Evolutionary conservation across 208 protist genomes (phyloP).

Genomic region (Trypanosoma rangeli): DNA sequence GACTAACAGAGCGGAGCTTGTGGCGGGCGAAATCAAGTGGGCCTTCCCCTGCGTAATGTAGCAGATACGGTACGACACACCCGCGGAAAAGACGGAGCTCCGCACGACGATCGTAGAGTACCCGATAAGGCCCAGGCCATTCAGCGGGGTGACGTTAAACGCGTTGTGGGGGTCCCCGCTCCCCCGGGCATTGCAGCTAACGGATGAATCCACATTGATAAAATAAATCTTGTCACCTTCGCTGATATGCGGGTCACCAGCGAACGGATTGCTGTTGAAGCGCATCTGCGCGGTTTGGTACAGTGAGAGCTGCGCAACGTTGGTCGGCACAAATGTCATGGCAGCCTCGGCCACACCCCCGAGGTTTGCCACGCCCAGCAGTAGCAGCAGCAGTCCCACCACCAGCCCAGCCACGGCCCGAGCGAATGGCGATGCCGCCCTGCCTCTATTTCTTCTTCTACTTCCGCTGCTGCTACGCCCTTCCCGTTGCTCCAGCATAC

Average conservation of each 20-base stretch:
- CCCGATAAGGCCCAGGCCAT: conserved; percentile 45
- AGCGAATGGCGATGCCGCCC: neutral
- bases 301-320: conserved; percentile 74
- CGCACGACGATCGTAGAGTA: conserved; percentile 32
- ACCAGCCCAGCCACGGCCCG: neutral
- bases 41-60: conserved; percentile 48
- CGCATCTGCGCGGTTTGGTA: conserved; percentile 70
- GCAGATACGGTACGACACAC: conserved; percentile 63
- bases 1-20: conserved; percentile 34
- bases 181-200: conserved; percentile 18
- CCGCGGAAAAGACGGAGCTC: conserved; percentile 50
- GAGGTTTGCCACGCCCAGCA: conserved; percentile 7
- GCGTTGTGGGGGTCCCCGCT: conserved; percentile 21
- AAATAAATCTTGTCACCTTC: conserved; percentile 71
- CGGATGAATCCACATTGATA: conserved; percentile 24
- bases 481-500: neutral
- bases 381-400: neutral
- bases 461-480: neutral
- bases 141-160: conserved; percentile 44
- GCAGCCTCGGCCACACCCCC: conserved; percentile 30
- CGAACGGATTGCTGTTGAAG: conserved; percentile 61
- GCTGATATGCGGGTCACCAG: conserved; percentile 52
- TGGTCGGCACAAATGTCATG: conserved; percentile 65
- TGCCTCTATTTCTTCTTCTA: neutral
- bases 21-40: conserved; percentile 40